phyloP scores from a whole-genome alignment of 139 green algal species.

The Ettlia oleoabundans region DNA sequence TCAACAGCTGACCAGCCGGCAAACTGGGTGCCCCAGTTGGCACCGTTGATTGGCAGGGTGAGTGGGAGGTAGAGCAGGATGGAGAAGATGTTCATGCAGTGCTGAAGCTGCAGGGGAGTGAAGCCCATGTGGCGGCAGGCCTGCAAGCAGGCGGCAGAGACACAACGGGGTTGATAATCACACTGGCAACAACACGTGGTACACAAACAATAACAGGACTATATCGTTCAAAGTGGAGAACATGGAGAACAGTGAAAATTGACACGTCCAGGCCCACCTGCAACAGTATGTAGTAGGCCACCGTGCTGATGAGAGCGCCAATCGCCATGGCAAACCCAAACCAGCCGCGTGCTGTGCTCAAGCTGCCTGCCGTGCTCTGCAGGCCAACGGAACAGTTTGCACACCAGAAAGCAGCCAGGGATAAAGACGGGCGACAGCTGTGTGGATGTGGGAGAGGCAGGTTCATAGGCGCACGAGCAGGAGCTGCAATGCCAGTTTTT shows the following conservation, averaged over 20 bases:
- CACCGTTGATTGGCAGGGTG: slow-evolving; percentile 15
- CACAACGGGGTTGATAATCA: background rate
- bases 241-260: too few relatives aligned
- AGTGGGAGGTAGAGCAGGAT: slow-evolving; percentile 12
- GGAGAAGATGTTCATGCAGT: slow-evolving; percentile 11
- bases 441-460: too few relatives aligned
- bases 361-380: slow-evolving; percentile 26
- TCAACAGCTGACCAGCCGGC: background rate
- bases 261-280: too few relatives aligned
- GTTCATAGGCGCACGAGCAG: too few relatives aligned
- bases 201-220: background rate
- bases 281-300: slow-evolving; percentile 10
- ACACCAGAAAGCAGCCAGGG: too few relatives aligned
- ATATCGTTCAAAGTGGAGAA: too few relatives aligned
- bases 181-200: background rate
- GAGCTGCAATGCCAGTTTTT: too few relatives aligned
- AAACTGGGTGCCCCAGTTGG: slow-evolving; percentile 7
- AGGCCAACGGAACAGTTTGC: too few relatives aligned
- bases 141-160: background rate
- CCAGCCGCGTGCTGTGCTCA: slow-evolving; percentile 22
- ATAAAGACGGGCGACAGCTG: too few relatives aligned
- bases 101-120: slow-evolving; percentile 11
- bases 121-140: background rate
- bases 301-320: background rate
- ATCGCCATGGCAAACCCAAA: slow-evolving; percentile 18